phyloP scores from a whole-genome alignment of 2,329 filamentous ascomycete species.

The Fusarium sp. region DNA sequence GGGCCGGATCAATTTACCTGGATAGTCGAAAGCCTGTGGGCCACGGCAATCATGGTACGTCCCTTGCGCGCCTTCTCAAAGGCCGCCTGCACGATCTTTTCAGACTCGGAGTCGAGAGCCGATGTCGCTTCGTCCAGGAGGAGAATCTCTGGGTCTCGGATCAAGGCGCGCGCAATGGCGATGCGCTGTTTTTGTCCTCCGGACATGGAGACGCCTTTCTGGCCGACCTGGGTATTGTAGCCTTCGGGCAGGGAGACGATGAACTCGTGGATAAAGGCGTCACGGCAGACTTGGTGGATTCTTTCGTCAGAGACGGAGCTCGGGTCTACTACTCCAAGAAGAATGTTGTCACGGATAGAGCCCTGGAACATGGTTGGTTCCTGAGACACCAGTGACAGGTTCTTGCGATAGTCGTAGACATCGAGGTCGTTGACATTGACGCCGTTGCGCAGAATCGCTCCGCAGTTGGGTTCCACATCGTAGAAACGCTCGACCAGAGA shows the following conservation, averaged over 20 bases:
- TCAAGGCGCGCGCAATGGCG: slow-evolving; percentile 78
- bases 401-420: slow-evolving; percentile 73
- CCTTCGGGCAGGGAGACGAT: slow-evolving; percentile 77
- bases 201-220: slow-evolving; percentile 75
- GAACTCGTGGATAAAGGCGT: slow-evolving; percentile 81
- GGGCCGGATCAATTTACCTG: too few species aligned
- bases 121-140: slow-evolving; percentile 81
- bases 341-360: slow-evolving; percentile 79
- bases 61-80: slow-evolving; percentile 75
- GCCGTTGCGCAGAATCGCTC: slow-evolving; percentile 76
- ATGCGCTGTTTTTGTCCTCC: slow-evolving; percentile 82
- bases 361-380: slow-evolving; percentile 81
- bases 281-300: slow-evolving; percentile 69
- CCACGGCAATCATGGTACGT: slow-evolving; percentile 81
- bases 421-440: slow-evolving; percentile 71
- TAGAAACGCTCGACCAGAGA: slow-evolving; percentile 79
- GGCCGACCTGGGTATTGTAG: slow-evolving; percentile 78
- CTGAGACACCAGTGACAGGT: slow-evolving; percentile 81
- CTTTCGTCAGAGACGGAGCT: slow-evolving; percentile 66
- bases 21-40: slow-evolving; percentile 65
- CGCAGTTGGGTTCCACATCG: slow-evolving; percentile 67
- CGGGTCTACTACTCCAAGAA: slow-evolving; percentile 72
- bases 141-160: slow-evolving; percentile 74
- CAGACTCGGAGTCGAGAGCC: slow-evolving; percentile 75
- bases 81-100: slow-evolving; percentile 74